Conservation (phyloP, 805 yeast species). For the Saturnispora mendoncae region DNA sequence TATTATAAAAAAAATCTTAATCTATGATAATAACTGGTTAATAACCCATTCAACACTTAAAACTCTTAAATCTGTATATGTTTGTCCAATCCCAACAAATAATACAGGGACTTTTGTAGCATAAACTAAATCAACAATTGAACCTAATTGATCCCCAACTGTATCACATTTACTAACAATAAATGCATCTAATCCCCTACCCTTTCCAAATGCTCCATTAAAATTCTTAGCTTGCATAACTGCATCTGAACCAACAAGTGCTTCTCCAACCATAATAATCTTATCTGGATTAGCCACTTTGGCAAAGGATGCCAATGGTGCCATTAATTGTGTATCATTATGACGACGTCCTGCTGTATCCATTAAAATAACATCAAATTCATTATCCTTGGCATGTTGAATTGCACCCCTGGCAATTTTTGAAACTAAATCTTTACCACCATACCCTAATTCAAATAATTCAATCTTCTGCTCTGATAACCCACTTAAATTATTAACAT, state of each 20-base stretch:
- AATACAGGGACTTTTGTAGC: slow-evolving; percentile 92
- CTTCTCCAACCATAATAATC: slow-evolving; percentile 98
- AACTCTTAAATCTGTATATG: slow-evolving; percentile 87
- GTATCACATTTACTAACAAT: slow-evolving; percentile 93
- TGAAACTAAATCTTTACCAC: slow-evolving; percentile 91
- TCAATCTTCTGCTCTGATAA: slow-evolving; percentile 58
- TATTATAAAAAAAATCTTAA: neutral
- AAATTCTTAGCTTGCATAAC: slow-evolving; percentile 92
- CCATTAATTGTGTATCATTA: slow-evolving; percentile 89
- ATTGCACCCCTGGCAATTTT: slow-evolving; percentile 89
- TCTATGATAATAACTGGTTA: slow-evolving; percentile 1
- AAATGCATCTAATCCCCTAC: slow-evolving; percentile 76
- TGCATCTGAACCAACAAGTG: slow-evolving; percentile 93
- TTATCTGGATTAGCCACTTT: slow-evolving; percentile 93
- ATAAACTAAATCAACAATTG: slow-evolving; percentile 95
- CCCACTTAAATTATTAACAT: slow-evolving; percentile 72
- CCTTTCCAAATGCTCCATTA: slow-evolving; percentile 85
- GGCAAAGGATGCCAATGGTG: slow-evolving; percentile 90
- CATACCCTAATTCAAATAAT: slow-evolving; percentile 89
- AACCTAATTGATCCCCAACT: slow-evolving; percentile 92
- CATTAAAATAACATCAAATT: slow-evolving; percentile 79
- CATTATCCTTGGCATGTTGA: slow-evolving; percentile 58
- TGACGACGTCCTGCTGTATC: slow-evolving; percentile 98
- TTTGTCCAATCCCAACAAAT: slow-evolving; percentile 95
- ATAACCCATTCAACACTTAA: slow-evolving; percentile 91